phyloP scores from a whole-genome alignment of 2,329 filamentous ascomycete genomes.

The Neopestalotiopsis clavispora region DNA sequence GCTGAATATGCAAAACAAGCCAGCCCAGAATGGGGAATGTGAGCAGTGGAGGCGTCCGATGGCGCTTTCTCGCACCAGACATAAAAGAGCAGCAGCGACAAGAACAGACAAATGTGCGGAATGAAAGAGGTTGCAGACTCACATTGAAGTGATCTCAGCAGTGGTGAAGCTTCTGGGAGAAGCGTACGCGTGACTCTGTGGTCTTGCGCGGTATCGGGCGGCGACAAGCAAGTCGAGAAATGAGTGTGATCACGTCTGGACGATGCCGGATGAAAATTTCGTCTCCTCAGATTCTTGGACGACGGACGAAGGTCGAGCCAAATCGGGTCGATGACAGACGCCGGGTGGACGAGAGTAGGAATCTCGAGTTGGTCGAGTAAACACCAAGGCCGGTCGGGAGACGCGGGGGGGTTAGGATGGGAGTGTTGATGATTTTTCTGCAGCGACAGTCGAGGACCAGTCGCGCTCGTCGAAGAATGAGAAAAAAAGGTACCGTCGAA shows the following conservation, averaged over 20 bases:
- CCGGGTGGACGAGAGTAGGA: background rate
- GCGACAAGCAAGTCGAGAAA: constrained; percentile 23
- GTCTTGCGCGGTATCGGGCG: constrained; percentile 28
- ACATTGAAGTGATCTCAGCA: constrained; percentile 48
- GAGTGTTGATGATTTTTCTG: constrained; percentile 2
- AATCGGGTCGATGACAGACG: constrained; percentile 4
- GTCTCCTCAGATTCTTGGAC: constrained; percentile 1
- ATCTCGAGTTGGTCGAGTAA: constrained; percentile 11
- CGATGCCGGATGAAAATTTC: constrained; percentile 11
- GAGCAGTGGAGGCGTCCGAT: background rate
- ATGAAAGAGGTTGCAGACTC: constrained; percentile 33
- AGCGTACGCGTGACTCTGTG: constrained; percentile 25
- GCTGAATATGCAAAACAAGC: background rate
- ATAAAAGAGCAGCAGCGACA: background rate
- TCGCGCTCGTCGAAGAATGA: constrained; percentile 14
- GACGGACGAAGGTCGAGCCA: constrained; percentile 7
- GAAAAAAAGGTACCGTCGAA: constrained; percentile 10
- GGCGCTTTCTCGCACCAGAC: background rate
- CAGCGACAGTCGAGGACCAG: constrained; percentile 2
- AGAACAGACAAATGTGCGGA: constrained; percentile 13
- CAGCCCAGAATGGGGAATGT: background rate
- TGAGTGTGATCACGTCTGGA: background rate
- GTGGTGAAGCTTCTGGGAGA: constrained; percentile 29
- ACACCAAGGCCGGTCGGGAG: constrained; percentile 5
- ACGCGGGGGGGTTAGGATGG: background rate